These are phyloP conservation scores for Chalciporus piperatus DNA, from an alignment of 768 basidiomycete genomes.

Conservation along the genomic window DNA sequence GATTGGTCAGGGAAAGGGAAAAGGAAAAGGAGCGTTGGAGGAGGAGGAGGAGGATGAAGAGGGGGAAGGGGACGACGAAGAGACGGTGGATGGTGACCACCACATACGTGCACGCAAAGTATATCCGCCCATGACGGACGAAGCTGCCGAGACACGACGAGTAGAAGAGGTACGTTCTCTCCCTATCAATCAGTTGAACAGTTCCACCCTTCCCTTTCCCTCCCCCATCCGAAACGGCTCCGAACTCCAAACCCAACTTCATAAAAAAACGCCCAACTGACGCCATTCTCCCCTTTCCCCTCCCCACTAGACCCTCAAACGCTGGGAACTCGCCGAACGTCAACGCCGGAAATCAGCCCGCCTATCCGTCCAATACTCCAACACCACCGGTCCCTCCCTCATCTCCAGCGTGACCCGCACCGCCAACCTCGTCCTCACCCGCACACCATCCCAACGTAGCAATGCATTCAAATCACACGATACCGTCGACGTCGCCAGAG, in stretches of 20 bases:
- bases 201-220: too few species aligned
- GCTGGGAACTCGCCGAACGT: slow-evolving; percentile 77
- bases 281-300: not conserved
- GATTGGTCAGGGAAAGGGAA: slow-evolving; percentile 33
- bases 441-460: slow-evolving; percentile 35
- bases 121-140: slow-evolving; percentile 71
- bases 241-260: not conserved
- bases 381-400: slow-evolving; percentile 41
- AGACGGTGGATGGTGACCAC: slow-evolving; percentile 21
- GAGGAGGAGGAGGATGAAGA: slow-evolving; percentile 15
- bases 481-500: slow-evolving; percentile 40
- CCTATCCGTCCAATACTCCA: slow-evolving; percentile 40
- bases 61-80: slow-evolving; percentile 17
- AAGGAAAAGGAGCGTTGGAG: slow-evolving; percentile 29
- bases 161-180: slow-evolving; percentile 61
- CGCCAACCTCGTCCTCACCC: slow-evolving; percentile 56
- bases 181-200: not conserved
- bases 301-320: slow-evolving; percentile 61
- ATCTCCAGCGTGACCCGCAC: slow-evolving; percentile 56
- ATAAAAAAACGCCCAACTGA: not conserved
- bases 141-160: slow-evolving; percentile 62
- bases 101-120: slow-evolving; percentile 17
- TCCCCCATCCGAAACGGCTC: not conserved
- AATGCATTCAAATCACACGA: slow-evolving; percentile 50
- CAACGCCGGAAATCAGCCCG: slow-evolving; percentile 72